phyloP scores from a whole-genome alignment of 805 yeast genomes.

The Deakozyma indianensis region DNA sequence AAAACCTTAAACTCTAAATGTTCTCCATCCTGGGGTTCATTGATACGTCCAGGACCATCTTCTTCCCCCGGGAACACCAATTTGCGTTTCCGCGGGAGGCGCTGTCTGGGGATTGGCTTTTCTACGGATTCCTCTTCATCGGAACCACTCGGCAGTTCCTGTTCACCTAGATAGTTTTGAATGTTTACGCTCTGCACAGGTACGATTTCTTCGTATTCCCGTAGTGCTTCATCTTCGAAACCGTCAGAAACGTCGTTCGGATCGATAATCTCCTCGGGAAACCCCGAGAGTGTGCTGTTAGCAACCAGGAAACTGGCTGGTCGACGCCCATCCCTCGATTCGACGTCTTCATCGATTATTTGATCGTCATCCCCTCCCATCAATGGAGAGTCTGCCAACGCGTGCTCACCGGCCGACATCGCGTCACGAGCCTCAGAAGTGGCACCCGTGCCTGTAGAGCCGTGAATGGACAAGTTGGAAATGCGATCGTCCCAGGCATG shows the following conservation, averaged over 20 bases:
- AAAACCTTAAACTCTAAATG: constrained; percentile 2
- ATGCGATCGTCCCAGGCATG: background rate
- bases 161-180: background rate
- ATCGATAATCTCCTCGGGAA: background rate
- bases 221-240: background rate
- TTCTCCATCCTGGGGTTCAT: constrained; percentile 2
- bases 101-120: background rate
- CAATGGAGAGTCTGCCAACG: too few species aligned
- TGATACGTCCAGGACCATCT: background rate
- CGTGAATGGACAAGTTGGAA: background rate
- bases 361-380: background rate
- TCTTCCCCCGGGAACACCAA: background rate
- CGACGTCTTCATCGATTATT: background rate
- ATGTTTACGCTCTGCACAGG: background rate
- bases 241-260: background rate
- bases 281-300: background rate
- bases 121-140: background rate
- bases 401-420: too few species aligned
- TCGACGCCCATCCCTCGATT: background rate
- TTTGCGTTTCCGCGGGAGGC: background rate
- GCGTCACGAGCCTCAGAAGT: background rate
- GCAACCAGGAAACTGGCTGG: background rate
- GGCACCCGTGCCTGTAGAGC: background rate
- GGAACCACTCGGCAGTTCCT: background rate
- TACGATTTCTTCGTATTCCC: background rate